Conservation (phyloP, 495 filamentous ascomycete genomes). For the Amniculicola lignicola region DNA sequence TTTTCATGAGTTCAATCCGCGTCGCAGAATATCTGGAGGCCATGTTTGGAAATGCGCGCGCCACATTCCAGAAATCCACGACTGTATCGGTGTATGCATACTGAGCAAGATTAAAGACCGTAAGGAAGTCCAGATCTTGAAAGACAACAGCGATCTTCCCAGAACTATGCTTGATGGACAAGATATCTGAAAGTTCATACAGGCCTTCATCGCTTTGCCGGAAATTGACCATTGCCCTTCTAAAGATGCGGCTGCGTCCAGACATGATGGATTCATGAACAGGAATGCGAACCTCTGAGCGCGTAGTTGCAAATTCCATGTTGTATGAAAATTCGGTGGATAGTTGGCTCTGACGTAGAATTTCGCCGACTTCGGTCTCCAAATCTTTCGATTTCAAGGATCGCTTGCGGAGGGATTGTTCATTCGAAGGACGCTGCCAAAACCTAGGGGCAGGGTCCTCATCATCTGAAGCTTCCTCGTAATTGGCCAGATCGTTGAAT, state of each 20-base stretch:
- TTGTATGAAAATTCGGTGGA: conserved; percentile 42
- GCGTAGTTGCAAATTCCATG: conserved; percentile 52
- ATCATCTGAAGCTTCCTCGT: conserved; percentile 30
- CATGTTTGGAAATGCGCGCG: conserved; percentile 58
- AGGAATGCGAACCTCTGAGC: conserved; percentile 67
- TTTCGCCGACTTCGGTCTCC: conserved; percentile 39
- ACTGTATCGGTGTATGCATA: conserved; percentile 79
- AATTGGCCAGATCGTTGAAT: conserved; percentile 45
- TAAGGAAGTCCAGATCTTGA: conserved; percentile 65
- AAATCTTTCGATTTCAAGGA: conserved; percentile 38
- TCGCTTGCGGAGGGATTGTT: conserved; percentile 49
- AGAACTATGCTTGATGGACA: conserved; percentile 55
- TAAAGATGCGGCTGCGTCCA: conserved; percentile 67
- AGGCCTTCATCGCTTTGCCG: conserved; percentile 36
- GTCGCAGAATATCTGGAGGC: conserved; percentile 71
- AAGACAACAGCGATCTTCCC: conserved; percentile 57
- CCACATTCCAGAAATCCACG: conserved; percentile 79
- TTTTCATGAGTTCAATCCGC: conserved; percentile 76
- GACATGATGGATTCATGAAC: conserved; percentile 78
- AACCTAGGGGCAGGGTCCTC: conserved; percentile 46
- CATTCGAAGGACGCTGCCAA: conserved; percentile 51
- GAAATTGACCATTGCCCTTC: conserved; percentile 57
- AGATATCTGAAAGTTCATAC: conserved; percentile 52
- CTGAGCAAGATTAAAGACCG: conserved; percentile 71
- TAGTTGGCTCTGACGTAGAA: conserved; percentile 39